Evolutionary conservation across 768 basidiomycete species (phyloP), one percentile per base, ranked within the genome.

Genomic region (Pulveroboletus sp.): DNA sequence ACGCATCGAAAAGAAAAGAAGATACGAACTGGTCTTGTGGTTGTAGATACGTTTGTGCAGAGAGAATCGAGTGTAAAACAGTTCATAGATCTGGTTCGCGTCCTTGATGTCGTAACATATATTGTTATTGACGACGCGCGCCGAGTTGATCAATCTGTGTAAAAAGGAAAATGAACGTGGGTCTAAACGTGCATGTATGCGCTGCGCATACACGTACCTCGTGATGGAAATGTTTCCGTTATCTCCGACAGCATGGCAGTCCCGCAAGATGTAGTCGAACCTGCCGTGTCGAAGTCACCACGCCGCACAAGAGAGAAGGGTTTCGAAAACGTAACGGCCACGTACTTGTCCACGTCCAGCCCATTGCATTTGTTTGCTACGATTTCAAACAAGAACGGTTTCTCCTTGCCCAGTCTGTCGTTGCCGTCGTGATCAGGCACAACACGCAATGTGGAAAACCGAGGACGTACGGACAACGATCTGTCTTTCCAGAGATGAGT

Each of bases 31-130:
- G 2, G 86, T 80, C 63, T 90, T 90, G 64, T 92, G 89, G 51
- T 80, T 83, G 55, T 92, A 93, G n/a, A 89, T 76, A 7, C 76
- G 77, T 61, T 90, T 92, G 67, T 90, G 88, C n/a, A 92, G 70
- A 31, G 79, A 85, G 61, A 89, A 91, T 4, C 89, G 77, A 2
- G 82, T 81, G 27, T 80, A 76, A 53, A 81, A 90, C 4, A 93
- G 75, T 48, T 87, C 83, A 53, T 85, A 86, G 2, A 93, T 74
- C 41, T 81, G 78, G 57, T 87, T 85, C 0, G 82, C 82, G 49
- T 91, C 87, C 62, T 93, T 93, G 69, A 85, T 85, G 49, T 86
- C 75, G 57, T 88, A 93, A 63, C 85, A 88, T 24, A 93, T 89
- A 59, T 85, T 75, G 54, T 83, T 70, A 16, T 85, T 76, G 43